phyloP scores from a whole-genome alignment of 306 rosid species.

The Rosa persica region DNA sequence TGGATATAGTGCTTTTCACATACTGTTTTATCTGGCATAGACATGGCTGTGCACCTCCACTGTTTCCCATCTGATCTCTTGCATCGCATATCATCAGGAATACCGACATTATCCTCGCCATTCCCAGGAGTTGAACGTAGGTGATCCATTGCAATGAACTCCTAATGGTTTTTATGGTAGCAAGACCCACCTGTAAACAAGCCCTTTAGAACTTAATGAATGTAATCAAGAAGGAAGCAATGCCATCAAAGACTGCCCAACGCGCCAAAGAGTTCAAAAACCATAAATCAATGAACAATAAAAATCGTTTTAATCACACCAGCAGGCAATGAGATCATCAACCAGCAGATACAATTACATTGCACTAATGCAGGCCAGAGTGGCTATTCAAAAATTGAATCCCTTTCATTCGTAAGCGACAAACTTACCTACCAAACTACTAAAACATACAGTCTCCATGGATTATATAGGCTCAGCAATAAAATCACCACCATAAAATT shows the following conservation, averaged over 20 bases:
- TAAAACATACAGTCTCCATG: too few species aligned
- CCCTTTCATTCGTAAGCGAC: too few species aligned
- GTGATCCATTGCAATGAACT: conserved; percentile 49
- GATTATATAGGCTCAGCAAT: too few species aligned
- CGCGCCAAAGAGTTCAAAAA: background rate
- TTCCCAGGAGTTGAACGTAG: conserved; percentile 46
- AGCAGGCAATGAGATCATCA: background rate
- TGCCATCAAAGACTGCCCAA: background rate
- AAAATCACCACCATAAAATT: background rate
- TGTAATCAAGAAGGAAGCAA: background rate
- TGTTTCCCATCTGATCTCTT: conserved; percentile 97
- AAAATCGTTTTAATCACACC: too few species aligned
- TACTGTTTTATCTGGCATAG: conserved; percentile 98
- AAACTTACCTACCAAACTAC: too few species aligned
- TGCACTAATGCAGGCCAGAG: background rate
- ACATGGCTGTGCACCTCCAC: conserved; percentile 97
- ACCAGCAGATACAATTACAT: too few species aligned
- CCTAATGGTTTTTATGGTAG: background rate
- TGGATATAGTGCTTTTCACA: conserved; percentile 98
- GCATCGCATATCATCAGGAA: conserved; percentile 95
- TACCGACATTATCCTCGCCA: conserved; percentile 71
- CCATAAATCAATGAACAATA: background rate
- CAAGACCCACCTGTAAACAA: conserved; percentile 4
- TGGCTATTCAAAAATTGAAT: too few species aligned
- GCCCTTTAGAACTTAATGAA: background rate